Evolutionary conservation across 805 yeast genomes (phyloP), one percentile per base, ranked within the genome.

Genomic region (Nakazawaea ernobii): DNA sequence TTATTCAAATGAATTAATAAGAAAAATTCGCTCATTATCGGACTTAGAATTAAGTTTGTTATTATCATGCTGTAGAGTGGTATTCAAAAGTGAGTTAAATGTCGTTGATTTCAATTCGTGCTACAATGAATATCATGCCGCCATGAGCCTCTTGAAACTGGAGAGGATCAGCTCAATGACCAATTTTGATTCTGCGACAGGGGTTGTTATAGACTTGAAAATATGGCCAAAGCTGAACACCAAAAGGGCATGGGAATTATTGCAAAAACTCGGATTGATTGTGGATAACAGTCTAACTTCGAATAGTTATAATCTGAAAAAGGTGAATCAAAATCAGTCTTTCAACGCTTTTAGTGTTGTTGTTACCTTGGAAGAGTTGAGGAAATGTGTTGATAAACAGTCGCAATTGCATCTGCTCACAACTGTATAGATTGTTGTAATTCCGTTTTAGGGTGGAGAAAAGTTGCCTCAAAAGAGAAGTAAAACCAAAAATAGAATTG

Each of bases 101-200:
- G 70, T 72, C n/a, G 74, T 87, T 15, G 91, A 88, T 60, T 82
- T 90, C 63, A 86, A 86, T 54, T 65, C 89, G 49, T 85, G 83
- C 0, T 84, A 82, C 60, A 82, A 80, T 30, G 98, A 92, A 61
- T 92, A 88, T 62, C 58, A 59, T n/a, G 68, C 66, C 1, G 73
- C 82, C 70, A 69, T 80, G 39, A 73, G 75, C 46, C 52, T 58
- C 0, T 62, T 71, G 48, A 74, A 77, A 48, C 58, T 66, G 5
- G 69, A 69, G 45, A 24, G 48, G 42, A 35, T 54, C 45, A 45
- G 67, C 46, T 56, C 62, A 7, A 53, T 63, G 20, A 48, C 60
- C 0, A 55, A 55, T 15, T 49, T 61, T 48, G 51, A 54, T 26
- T 58, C 65, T 8, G 60, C 66, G 6, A 59, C 69, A 5, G 66